Percentiles rank a stretch among this genome's conserved stretches.
phyloP scores from a whole-genome alignment of 441 rosid species.

The Euphorbia celastroides region DNA sequence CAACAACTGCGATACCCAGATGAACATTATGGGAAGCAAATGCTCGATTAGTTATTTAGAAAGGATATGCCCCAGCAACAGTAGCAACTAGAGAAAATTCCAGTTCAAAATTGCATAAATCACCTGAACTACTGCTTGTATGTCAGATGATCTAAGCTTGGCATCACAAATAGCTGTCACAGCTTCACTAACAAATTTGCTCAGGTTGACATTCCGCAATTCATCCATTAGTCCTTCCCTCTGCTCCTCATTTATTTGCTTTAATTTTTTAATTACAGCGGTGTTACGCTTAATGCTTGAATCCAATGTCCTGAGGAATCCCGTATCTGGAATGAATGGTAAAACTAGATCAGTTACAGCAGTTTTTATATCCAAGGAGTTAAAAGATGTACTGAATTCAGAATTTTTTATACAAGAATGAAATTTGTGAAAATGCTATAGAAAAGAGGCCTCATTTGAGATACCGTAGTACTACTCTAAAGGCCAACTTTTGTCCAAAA shows the following conservation, averaged over 20 bases:
- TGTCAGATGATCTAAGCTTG: slow-evolving; percentile 88
- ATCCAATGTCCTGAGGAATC: slow-evolving; percentile 90
- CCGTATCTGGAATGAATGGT: slow-evolving; percentile 51
- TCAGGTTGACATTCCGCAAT: slow-evolving; percentile 70
- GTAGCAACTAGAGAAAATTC: background rate
- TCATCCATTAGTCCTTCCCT: slow-evolving; percentile 95
- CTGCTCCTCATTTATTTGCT: slow-evolving; percentile 94
- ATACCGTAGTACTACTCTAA: background rate
- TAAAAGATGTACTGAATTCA: background rate
- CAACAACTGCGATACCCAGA: background rate
- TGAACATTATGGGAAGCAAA: background rate
- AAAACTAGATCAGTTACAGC: slow-evolving; percentile 27
- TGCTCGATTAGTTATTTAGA: background rate
- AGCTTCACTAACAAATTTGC: slow-evolving; percentile 97
- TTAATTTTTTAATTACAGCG: slow-evolving; percentile 83
- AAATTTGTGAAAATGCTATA: background rate
- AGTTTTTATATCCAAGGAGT: slow-evolving; percentile 11
- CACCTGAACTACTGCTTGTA: slow-evolving; percentile 98
- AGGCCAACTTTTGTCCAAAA: background rate
- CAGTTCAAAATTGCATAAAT: slow-evolving; percentile 8
- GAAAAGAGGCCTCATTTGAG: background rate
- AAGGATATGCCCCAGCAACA: slow-evolving; percentile 1
- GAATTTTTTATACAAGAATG: background rate
- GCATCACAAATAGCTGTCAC: slow-evolving; percentile 97
- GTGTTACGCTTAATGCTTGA: slow-evolving; percentile 96